These are phyloP conservation scores for Macaranga tanarius DNA, from an alignment of 441 rosid species.

Conservation along the genomic window DNA sequence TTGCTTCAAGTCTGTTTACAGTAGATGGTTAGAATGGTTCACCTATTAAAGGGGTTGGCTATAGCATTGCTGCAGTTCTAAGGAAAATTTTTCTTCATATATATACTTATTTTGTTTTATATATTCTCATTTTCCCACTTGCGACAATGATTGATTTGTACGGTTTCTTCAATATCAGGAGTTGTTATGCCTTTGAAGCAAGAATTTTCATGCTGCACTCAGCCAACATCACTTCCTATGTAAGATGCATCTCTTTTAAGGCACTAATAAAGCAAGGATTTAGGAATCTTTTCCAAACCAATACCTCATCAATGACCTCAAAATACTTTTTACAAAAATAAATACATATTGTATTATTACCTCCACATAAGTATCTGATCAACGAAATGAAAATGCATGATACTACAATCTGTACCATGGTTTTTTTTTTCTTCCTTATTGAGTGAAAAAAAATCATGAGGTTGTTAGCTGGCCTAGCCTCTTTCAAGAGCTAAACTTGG, in stretches of 20 bases:
- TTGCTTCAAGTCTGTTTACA: background rate
- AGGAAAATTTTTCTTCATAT: conserved; percentile 5
- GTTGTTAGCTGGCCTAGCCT: background rate
- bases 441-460: background rate
- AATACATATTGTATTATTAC: too few species aligned
- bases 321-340: too few species aligned
- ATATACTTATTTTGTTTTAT: background rate
- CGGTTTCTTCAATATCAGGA: background rate
- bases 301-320: background rate
- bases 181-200: conserved; percentile 19
- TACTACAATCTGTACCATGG: background rate
- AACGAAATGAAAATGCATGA: background rate
- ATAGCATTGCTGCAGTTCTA: conserved; percentile 17
- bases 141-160: conserved; percentile 14
- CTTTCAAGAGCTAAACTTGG: background rate
- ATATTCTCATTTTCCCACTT: background rate
- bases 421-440: too few species aligned
- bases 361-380: too few species aligned
- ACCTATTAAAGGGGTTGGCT: conserved; percentile 10
- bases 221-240: background rate
- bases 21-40: background rate
- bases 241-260: background rate
- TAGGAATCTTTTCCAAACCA: background rate
- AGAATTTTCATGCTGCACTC: conserved; percentile 22
- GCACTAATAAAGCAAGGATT: background rate